These are phyloP conservation scores for Avicennia marina DNA, from an alignment of 257 asterid species.

Conservation along the genomic window DNA sequence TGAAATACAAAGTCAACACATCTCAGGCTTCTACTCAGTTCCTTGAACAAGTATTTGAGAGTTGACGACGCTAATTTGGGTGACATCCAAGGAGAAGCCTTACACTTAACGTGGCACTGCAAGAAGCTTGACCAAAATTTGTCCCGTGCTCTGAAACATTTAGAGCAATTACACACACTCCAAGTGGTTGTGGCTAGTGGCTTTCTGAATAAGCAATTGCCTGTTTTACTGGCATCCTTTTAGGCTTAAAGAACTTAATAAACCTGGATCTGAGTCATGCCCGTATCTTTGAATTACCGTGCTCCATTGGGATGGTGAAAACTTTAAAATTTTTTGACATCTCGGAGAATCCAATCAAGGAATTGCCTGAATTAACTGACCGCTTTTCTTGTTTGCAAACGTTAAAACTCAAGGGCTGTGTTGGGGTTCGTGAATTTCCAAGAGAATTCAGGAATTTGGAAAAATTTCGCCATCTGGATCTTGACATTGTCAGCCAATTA, in stretches of 20 bases:
- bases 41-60: constrained; percentile 16
- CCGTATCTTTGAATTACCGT: constrained; percentile 32
- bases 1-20: constrained; percentile 28
- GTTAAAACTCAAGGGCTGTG: constrained; percentile 32
- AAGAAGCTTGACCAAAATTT: constrained; percentile 15
- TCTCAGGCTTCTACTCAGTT: constrained; percentile 4
- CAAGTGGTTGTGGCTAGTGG: constrained; percentile 8
- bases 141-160: constrained; percentile 19
- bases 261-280: constrained; percentile 36
- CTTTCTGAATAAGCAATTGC: constrained; percentile 11
- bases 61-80: constrained; percentile 15
- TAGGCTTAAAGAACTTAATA: constrained; percentile 24
- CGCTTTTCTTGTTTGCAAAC: constrained; percentile 32
- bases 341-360: constrained; percentile 33
- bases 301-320: constrained; percentile 29
- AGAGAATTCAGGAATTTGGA: constrained; percentile 23
- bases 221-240: constrained; percentile 23
- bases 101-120: constrained; percentile 28
- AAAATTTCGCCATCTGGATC: constrained; percentile 38
- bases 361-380: constrained; percentile 25
- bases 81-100: constrained; percentile 2
- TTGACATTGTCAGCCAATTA: constrained; percentile 30
- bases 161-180: constrained; percentile 34
- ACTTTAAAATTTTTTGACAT: constrained; percentile 33
- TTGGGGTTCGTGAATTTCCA: constrained; percentile 25